These are phyloP conservation scores for Crithidia thermophila DNA, from an alignment of 208 protist genomes.

Conservation along the genomic window DNA sequence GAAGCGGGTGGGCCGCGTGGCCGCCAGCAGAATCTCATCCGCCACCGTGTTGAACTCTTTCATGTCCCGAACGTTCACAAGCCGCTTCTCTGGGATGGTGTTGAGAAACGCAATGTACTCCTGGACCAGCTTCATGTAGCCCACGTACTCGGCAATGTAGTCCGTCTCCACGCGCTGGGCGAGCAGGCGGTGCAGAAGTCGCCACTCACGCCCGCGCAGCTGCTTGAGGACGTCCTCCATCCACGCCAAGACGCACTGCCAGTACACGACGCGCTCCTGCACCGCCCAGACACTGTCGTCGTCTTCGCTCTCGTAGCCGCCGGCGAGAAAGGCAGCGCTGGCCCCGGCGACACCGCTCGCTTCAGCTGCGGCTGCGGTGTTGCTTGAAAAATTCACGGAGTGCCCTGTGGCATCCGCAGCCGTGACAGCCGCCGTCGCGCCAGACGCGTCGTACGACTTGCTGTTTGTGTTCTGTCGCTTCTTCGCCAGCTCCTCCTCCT, in stretches of 20 bases:
- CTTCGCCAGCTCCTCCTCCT: constrained; percentile 35
- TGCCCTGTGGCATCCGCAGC: not conserved
- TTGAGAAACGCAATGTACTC: constrained; percentile 73
- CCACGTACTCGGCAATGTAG: constrained; percentile 73
- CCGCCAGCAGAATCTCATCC: constrained; percentile 47
- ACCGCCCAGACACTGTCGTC: constrained; percentile 33
- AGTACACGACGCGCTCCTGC: constrained; percentile 73
- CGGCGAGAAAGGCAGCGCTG: not conserved
- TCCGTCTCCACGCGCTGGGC: constrained; percentile 66
- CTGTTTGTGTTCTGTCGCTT: constrained; percentile 16
- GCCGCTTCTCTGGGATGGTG: constrained; percentile 59
- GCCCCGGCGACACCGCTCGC: not conserved
- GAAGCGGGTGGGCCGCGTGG: constrained; percentile 48
- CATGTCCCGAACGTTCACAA: constrained; percentile 34
- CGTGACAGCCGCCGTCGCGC: not conserved
- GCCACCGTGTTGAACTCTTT: constrained; percentile 30
- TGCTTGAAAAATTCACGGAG: not conserved
- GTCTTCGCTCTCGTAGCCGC: constrained; percentile 18
- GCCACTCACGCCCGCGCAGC: constrained; percentile 84
- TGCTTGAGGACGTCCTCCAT: constrained; percentile 73
- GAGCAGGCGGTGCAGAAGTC: constrained; percentile 74
- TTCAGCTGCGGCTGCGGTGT: not conserved
- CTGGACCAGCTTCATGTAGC: constrained; percentile 53
- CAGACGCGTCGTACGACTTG: constrained; percentile 9
- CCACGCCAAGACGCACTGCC: constrained; percentile 69